These are phyloP conservation scores for Thalia dealbata DNA, from an alignment of 176 grass and related monocot genomes.

Conservation along the genomic window DNA sequence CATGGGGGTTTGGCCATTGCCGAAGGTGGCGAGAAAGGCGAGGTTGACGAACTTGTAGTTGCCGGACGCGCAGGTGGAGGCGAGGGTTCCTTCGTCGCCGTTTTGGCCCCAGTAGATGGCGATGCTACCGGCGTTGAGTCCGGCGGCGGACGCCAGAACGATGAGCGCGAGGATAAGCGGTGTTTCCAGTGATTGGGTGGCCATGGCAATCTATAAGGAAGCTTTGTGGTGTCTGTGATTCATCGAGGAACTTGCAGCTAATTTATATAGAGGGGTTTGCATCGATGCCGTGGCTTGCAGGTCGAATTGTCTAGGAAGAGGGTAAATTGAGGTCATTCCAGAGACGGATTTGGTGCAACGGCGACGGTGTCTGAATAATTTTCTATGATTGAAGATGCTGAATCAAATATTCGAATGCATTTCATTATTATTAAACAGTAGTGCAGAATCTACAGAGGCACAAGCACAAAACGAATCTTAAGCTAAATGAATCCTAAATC, in stretches of 20 bases:
- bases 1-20: constrained; percentile 29
- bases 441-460: neutral
- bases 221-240: constrained; percentile 22
- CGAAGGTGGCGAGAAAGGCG: constrained; percentile 52
- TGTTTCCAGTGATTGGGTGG: no score
- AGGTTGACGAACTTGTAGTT: constrained; percentile 34
- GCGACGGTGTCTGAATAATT: neutral
- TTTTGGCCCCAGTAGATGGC: constrained; percentile 55
- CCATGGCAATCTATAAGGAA: constrained; percentile 17
- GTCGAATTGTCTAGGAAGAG: neutral
- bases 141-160: neutral
- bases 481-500: neutral
- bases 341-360: neutral
- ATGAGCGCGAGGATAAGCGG: constrained; percentile 6
- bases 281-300: neutral
- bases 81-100: constrained; percentile 43
- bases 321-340: neutral
- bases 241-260: neutral
- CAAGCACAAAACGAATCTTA: neutral
- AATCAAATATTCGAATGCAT: neutral
- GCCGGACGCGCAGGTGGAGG: constrained; percentile 37
- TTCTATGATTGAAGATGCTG: neutral
- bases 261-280: neutral
- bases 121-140: constrained; percentile 19
- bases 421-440: neutral